Base-by-base conservation (phyloP, 768 basidiomycete genomes). In the Boletellus ananiceps region DNA sequence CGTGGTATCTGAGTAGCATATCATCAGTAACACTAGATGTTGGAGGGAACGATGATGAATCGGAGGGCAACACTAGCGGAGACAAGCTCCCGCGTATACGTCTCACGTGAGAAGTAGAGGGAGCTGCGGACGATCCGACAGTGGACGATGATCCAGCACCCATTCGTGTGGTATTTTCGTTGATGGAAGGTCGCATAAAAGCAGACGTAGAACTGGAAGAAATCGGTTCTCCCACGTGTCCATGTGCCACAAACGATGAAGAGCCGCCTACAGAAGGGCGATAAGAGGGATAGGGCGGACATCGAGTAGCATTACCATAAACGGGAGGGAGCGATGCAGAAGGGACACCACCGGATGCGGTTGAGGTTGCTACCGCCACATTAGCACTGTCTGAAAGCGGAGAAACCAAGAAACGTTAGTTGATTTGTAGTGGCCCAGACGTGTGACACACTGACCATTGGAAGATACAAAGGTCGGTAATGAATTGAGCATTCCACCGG, bases 81-180 rank as follows among this genome's bases (percentile, higher is more conserved):
- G 64, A 66, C 33, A 66, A 25, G 51, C 53, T 66, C 44, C 54
- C 54, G 47, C 57, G 62, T 36, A 43, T 21, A 42, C 45, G 59
- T 51, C 55, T 48, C 34, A 35, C 37, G 18, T 54, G 54, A 15
- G 59, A 52, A 23, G 49, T 14, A 0, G 54, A 40, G n/a, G 40
- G 25, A 16, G 40, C 9, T 16, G 47, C 37, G 12, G 54, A 49
- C 2, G 54, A 23, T 11, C 53, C 56, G 14, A 58, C 25, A 31
- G 55, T 31, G 33, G 47, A 13, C 2, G 55, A 52, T 1, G 62
- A 54, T 49, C 57, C 51, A 29, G 43, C 4, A 36, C 8, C 41
- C 6, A 32, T 15, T 32, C 53, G 59, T 27, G 56, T 18, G 33
- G 44, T 12, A 32, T 42, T 54, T 41, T 58, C 55, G 45, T 36